Evolutionary conservation across 2,329 filamentous ascomycete species (phyloP).

Genomic region (Stachybotrys chartarum): DNA sequence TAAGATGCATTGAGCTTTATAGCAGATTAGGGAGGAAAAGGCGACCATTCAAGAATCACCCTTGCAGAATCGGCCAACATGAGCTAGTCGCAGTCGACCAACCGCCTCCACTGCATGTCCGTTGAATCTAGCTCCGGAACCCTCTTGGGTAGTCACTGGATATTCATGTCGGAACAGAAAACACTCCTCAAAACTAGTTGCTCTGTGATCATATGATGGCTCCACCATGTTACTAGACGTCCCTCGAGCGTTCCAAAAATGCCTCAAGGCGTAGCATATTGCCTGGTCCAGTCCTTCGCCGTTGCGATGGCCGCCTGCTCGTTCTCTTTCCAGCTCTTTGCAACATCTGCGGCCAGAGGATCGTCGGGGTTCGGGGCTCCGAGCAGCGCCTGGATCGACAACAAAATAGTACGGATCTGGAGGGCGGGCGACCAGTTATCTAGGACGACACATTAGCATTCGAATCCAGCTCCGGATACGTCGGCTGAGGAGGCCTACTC

Average conservation of each 20-base stretch:
- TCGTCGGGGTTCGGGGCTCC: conserved; percentile 97
- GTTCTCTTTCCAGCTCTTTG: conserved; percentile 96
- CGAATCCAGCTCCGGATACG: background rate
- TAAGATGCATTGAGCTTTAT: too few relatives aligned
- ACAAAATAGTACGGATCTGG: conserved; percentile 96
- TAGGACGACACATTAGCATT: conserved; percentile 28
- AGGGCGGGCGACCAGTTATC: conserved; percentile 98
- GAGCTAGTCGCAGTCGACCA: background rate
- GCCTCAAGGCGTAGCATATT: conserved; percentile 57
- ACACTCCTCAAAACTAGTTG: too few relatives aligned
- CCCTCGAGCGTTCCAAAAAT: background rate
- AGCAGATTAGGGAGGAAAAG: too few relatives aligned
- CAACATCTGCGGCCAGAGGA: conserved; percentile 95
- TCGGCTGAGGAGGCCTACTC: conserved; percentile 49
- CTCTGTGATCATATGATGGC: too few relatives aligned
- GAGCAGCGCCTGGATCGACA: conserved; percentile 94
- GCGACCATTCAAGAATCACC: background rate
- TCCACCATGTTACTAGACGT: too few relatives aligned
- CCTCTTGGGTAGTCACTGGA: background rate
- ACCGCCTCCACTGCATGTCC: background rate
- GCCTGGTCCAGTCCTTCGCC: conserved; percentile 84
- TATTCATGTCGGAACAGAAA: too few relatives aligned
- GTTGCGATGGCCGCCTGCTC: conserved; percentile 88
- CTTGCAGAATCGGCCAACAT: background rate
- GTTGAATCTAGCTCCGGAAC: background rate